phyloP scores from a whole-genome alignment of 2,329 filamentous ascomycete species.

The Chrysosporium queenslandicum region DNA sequence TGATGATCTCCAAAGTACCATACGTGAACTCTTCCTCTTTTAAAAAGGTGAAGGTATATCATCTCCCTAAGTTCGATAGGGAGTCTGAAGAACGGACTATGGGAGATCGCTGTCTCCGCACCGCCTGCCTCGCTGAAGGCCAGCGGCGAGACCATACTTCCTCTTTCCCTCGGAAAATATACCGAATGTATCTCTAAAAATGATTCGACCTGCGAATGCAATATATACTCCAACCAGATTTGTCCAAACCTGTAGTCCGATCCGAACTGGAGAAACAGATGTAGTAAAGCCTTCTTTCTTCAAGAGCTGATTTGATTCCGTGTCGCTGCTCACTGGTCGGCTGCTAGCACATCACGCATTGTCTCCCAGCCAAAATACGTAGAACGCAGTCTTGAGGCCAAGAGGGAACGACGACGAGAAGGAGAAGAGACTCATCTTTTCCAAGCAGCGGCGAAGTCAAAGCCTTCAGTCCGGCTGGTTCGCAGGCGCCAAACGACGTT shows the following conservation, averaged over 20 bases:
- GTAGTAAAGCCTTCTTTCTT: no score
- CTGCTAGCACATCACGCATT: not conserved
- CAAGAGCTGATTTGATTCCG: not conserved
- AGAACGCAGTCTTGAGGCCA: not conserved
- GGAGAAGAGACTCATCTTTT: not conserved
- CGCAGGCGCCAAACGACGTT: not conserved
- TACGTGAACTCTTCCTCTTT: constrained; percentile 6
- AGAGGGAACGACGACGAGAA: not conserved
- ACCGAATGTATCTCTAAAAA: no score
- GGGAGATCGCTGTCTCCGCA: not conserved
- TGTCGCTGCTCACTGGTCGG: not conserved
- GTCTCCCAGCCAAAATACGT: not conserved
- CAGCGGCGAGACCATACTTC: constrained; percentile 2
- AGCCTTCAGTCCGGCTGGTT: not conserved
- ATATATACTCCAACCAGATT: no score
- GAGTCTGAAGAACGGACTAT: constrained; percentile 6
- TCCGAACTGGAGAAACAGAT: no score
- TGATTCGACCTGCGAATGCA: no score
- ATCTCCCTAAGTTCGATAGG: constrained; percentile 10
- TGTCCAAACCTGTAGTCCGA: no score
- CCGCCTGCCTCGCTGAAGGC: not conserved
- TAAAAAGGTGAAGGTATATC: constrained; percentile 8
- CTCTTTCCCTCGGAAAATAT: not conserved
- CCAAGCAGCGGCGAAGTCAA: not conserved
- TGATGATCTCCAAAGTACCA: constrained; percentile 6